A percentile compares a stretch with the other conserved stretches of the same genome.
Conservation (phyloP, 2,329 filamentous ascomycete species). For the Fusarium newnesense region DNA sequence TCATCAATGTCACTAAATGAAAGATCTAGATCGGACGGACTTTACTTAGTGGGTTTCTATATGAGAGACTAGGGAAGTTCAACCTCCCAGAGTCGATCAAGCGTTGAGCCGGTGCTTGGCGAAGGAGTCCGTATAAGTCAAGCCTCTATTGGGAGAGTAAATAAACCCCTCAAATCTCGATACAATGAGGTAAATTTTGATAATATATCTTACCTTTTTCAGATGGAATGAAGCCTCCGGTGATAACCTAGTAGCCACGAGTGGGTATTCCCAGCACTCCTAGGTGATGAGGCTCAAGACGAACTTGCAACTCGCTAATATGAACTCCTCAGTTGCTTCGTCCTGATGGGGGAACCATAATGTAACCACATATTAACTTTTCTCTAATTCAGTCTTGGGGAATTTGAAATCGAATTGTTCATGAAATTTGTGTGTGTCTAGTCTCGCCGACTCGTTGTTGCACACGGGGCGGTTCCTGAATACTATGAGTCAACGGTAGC, state of each 20-base stretch:
- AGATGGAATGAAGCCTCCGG: not conserved
- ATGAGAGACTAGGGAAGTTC: not conserved
- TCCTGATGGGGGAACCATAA: not conserved
- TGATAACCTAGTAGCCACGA: not conserved
- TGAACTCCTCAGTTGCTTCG: not conserved
- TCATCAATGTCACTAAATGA: constrained; percentile 14
- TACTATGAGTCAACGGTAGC: not conserved
- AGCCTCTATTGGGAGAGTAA: not conserved
- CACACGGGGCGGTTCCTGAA: not conserved
- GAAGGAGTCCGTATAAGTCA: constrained; percentile 10
- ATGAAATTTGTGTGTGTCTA: not conserved
- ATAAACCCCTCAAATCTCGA: constrained; percentile 20
- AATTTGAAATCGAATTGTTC: not conserved
- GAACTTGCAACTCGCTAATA: not conserved
- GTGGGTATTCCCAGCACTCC: not conserved
- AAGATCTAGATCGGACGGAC: not conserved
- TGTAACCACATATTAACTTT: not conserved
- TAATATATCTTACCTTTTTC: not conserved
- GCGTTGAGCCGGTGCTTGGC: constrained; percentile 8
- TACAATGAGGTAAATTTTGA: constrained; percentile 6
- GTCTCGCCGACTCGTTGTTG: not conserved
- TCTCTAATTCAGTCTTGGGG: not conserved
- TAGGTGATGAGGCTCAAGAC: not conserved
- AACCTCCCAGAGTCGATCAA: not conserved
- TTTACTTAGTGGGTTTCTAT: not conserved